Percentiles rank a stretch among this genome's conserved stretches.
Evolutionary conservation across 495 filamentous ascomycete genomes (phyloP).

Genomic region (Amniculicola lignicola): DNA sequence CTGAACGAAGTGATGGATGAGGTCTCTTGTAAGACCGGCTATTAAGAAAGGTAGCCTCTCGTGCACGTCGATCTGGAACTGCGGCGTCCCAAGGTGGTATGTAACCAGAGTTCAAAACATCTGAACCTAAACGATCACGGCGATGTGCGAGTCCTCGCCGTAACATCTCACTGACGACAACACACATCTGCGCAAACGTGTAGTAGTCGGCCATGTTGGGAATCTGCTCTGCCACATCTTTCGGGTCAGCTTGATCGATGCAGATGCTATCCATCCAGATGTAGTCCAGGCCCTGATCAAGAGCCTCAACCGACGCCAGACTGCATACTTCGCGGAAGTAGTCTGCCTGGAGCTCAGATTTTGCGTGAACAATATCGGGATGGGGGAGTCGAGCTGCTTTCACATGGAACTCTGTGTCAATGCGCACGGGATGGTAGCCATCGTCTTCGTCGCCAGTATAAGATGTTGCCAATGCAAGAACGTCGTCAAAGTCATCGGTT

Average conservation of each 20-base stretch:
- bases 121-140: too few species aligned
- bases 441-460: background rate
- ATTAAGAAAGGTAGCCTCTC: too few species aligned
- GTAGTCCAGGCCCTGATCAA: background rate
- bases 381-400: background rate
- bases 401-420: background rate
- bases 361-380: background rate
- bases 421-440: background rate
- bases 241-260: background rate
- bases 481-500: background rate
- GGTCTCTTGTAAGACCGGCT: too few species aligned
- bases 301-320: background rate
- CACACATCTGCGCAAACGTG: background rate
- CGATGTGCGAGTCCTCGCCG: too few species aligned
- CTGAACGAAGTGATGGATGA: too few species aligned
- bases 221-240: constrained; percentile 3
- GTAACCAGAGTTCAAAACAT: too few species aligned
- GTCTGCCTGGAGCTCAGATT: too few species aligned
- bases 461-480: background rate
- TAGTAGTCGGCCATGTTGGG: constrained; percentile 4
- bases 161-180: too few species aligned
- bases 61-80: too few species aligned
- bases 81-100: too few species aligned
- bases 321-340: constrained; percentile 5
- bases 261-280: constrained; percentile 11